Evolutionary conservation across 2,329 filamentous ascomycete genomes (phyloP), one percentile per base, ranked within the genome.

Genomic region (Trichoderma sp.): DNA sequence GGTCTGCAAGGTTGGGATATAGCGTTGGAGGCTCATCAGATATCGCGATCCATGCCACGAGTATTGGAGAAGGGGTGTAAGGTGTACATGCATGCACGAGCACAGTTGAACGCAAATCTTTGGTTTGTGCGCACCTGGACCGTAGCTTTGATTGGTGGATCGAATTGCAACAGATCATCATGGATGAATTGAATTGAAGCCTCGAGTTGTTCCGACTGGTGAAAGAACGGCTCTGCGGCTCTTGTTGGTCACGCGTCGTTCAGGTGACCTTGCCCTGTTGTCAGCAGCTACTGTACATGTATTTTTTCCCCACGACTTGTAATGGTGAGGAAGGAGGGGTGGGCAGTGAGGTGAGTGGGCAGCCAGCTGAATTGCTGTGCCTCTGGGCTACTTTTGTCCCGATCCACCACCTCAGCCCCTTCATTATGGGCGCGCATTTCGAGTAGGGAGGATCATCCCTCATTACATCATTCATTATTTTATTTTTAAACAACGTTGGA

Each of bases 41-140:
- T 74, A 74, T 66, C 71, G 71, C 71, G 71, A 74, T 71, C 67
- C 71, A 66, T 50, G 50, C 50, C 50, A 56, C 50, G 50, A 56
- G 50, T 53, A 21, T 53, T 21, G 9, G 29, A 68, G 65, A 53
- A 31, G 18, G 31, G 29, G 45, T 38, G 35, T 38, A 38, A 7
- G 16, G 41, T 45, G 41, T 45, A n/a, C 7, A 45, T 24, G 50
- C 11, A 56, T 56, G 50, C 50, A 56, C 21, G n/a, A 12, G 50
- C 50, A 56, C 50, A 24, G 11, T 56, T 56, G 8, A 21, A 53
- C 45, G 45, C 45, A 53, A n/a, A 53, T 53, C 45, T 53, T 18
- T n/a, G 45, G 50, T 24, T 56, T 56, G 50, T 56, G 50, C 50
- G 50, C n/a, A 53, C 45, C n/a, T 12, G 45, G n/a, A 12, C 45